Evolutionary conservation across 2,329 filamentous ascomycete species (phyloP), one percentile per base, ranked within the genome.

Genomic region (Trichoderma brevicompactum): DNA sequence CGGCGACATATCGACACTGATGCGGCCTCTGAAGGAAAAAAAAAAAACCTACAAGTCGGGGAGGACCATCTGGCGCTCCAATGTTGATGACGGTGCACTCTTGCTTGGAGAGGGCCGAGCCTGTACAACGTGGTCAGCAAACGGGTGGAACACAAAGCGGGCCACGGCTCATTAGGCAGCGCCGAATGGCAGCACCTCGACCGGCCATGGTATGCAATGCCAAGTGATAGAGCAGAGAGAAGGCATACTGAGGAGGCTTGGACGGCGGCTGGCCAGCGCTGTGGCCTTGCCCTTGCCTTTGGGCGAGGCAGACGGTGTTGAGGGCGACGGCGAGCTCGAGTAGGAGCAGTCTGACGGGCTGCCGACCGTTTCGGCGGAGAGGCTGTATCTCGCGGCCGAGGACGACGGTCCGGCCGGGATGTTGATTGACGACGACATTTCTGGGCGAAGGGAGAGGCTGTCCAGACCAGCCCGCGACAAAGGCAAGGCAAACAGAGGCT

Each of bases 41-140:
- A 17, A 54, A 9, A 34, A 36, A 34, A 73, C 87, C 76, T 79
- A 92, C 89, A 79, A 94, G 80, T 63, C 89, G 83, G 69, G 89
- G 88, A 68, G 87, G 85, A n/a, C 87, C 89, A 69, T 92, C 89
- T 28, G 87, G 87, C 68, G 90, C 86, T 48, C 89, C 90, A 70
- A 94, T 87, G 75, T 93, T 91, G 76, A 94, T 87, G 53, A 92
- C 89, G n/a, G 89, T 92, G 73, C 89, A 89, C 77, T 93, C 89
- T 71, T 90, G 85, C 75, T 91, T 88, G 50, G 87, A 87, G 67
- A 94, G 82, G 17, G 90, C 89, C 48, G 87, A 85, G 76, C 90
- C 90, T 92, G 69, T 32, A 56, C n/a, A 68, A 58, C 46, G 28
- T 53, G 68, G 73, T 78, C 70, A 79, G 77, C 60, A 69, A 69